These are phyloP conservation scores for Amborella trichopoda DNA, from an alignment of 164 flowering plant species.

Conservation along the genomic window DNA sequence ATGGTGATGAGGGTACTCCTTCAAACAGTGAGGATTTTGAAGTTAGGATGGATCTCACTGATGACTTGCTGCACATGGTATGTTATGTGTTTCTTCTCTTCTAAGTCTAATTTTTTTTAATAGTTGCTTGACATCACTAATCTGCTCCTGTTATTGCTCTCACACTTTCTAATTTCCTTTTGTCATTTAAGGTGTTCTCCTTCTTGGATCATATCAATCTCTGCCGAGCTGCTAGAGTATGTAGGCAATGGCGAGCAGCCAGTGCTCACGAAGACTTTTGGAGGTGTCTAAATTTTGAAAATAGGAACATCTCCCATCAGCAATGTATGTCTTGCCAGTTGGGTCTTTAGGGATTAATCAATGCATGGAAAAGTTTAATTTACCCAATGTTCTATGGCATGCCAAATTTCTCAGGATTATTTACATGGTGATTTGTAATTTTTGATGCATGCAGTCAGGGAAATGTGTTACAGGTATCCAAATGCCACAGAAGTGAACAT, in stretches of 20 bases:
- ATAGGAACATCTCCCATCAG: slow-evolving; percentile 40
- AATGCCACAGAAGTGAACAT: slow-evolving; percentile 76
- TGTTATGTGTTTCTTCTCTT: not conserved
- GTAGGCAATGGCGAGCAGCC: slow-evolving; percentile 91
- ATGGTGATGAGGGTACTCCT: slow-evolving; percentile 17
- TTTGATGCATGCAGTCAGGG: slow-evolving; percentile 57
- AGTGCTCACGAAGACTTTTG: slow-evolving; percentile 96
- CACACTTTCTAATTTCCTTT: no score
- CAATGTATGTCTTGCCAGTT: slow-evolving; percentile 83
- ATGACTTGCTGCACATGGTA: slow-evolving; percentile 95
- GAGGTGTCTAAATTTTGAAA: slow-evolving; percentile 77
- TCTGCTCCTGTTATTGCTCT: no score
- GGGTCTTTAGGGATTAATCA: no score
- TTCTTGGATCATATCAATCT: slow-evolving; percentile 75
- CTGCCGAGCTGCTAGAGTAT: slow-evolving; percentile 81
- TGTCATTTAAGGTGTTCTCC: slow-evolving; percentile 63
- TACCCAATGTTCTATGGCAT: no score
- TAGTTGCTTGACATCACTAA: no score
- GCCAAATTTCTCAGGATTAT: no score
- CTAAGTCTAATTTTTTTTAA: not conserved
- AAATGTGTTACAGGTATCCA: slow-evolving; percentile 77
- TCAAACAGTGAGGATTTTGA: slow-evolving; percentile 35
- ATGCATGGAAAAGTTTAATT: no score
- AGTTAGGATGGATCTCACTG: slow-evolving; percentile 85
- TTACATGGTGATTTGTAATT: no score